Conservation (phyloP, 805 yeast species). For the Candida multigemmis region DNA sequence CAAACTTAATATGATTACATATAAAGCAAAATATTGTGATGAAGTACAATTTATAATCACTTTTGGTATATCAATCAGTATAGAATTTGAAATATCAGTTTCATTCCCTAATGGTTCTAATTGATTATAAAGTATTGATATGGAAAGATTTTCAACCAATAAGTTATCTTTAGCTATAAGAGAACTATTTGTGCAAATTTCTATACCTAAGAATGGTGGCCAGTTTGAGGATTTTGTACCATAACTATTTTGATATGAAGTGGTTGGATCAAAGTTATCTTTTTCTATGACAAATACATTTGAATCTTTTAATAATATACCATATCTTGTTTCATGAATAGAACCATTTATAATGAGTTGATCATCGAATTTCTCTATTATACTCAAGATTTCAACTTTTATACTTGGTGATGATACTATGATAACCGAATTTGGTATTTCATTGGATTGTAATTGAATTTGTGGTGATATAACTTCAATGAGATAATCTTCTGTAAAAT, state of each 20-base stretch:
- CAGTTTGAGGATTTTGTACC: constrained; percentile 51
- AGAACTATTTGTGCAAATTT: constrained; percentile 40
- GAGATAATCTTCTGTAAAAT: constrained; percentile 27
- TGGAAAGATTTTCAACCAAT: constrained; percentile 56
- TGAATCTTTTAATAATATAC: constrained; percentile 59
- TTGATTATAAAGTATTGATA: constrained; percentile 49
- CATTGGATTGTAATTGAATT: constrained; percentile 32
- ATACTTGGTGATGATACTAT: constrained; percentile 68
- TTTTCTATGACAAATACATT: constrained; percentile 61
- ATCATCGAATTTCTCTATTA: constrained; percentile 34
- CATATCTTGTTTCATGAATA: constrained; percentile 55
- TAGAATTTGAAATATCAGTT: constrained; percentile 2
- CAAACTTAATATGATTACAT: constrained; percentile 52
- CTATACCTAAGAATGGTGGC: constrained; percentile 89
- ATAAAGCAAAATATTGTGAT: constrained; percentile 59
- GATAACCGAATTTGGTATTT: constrained; percentile 43
- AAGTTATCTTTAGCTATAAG: constrained; percentile 38
- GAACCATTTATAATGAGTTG: constrained; percentile 26
- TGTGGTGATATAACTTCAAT: constrained; percentile 34
- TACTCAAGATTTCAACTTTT: constrained; percentile 58
- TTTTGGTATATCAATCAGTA: constrained; percentile 58
- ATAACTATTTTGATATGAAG: constrained; percentile 38
- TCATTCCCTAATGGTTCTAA: constrained; percentile 17
- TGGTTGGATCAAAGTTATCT: constrained; percentile 33
- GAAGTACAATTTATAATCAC: constrained; percentile 66